These are phyloP conservation scores for Cladosporium austrohemisphaericum DNA, from an alignment of 2,329 filamentous ascomycete species.

Conservation along the genomic window DNA sequence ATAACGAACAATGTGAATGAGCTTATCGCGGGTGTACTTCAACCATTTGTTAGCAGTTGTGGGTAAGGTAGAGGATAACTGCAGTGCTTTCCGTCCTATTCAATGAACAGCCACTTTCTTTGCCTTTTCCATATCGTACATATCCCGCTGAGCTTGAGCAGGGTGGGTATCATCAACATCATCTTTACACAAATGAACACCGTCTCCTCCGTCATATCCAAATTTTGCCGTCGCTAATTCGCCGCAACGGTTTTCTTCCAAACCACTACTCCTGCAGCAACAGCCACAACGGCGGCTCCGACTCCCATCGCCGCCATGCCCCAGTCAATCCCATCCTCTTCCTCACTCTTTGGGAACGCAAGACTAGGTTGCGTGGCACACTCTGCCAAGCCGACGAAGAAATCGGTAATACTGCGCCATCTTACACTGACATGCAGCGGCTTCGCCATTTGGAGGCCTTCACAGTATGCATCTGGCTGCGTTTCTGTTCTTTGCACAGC, in stretches of 20 bases:
- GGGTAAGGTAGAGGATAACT: no score
- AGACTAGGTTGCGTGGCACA: conserved; percentile 84
- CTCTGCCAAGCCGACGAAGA: conserved; percentile 89
- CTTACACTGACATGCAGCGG: conserved; percentile 92
- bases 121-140: background rate
- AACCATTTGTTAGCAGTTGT: no score
- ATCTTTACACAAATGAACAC: no score
- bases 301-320: conserved; percentile 9
- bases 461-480: conserved; percentile 90
- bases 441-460: conserved; percentile 78
- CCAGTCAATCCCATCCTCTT: conserved; percentile 54
- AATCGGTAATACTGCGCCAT: conserved; percentile 89
- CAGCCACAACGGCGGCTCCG: conserved; percentile 12
- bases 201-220: no score
- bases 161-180: conserved; percentile 3
- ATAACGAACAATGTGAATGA: no score
- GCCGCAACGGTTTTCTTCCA: conserved; percentile 15
- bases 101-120: no score
- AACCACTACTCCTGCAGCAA: conserved; percentile 13
- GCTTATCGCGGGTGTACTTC: no score
- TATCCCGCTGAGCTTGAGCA: conserved; percentile 3
- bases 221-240: no score
- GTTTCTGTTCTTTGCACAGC: conserved; percentile 89
- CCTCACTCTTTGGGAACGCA: conserved; percentile 84
- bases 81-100: no score